phyloP scores from a whole-genome alignment of 495 filamentous ascomycete species.

The Ramalina intermedia region DNA sequence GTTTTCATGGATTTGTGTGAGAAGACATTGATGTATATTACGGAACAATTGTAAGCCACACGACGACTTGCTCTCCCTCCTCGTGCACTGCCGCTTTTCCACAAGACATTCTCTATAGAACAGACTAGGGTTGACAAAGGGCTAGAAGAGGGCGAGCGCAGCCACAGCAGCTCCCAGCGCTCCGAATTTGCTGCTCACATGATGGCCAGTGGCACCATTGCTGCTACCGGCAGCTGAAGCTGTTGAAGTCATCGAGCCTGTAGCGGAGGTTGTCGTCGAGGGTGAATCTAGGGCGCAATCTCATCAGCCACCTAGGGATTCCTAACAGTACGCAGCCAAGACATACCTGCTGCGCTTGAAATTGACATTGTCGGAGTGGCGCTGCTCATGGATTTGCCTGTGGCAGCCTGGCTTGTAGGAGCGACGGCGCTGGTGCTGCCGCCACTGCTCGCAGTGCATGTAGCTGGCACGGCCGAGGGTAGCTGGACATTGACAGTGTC shows the following conservation, averaged over 20 bases:
- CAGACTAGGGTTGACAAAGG: too few relatives aligned
- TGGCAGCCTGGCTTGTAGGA: conserved; percentile 14
- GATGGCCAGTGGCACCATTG: conserved; percentile 2
- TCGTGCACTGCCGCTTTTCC: too few relatives aligned
- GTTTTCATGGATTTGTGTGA: too few relatives aligned
- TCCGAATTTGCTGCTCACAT: conserved; percentile 8
- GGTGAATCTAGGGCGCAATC: background rate
- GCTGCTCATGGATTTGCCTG: conserved; percentile 6
- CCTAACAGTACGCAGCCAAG: background rate
- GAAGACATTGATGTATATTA: too few relatives aligned
- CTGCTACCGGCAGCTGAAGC: conserved; percentile 1
- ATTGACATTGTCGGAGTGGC: conserved; percentile 2
- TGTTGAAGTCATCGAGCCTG: background rate
- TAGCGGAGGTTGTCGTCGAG: background rate
- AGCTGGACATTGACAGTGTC: conserved; percentile 14
- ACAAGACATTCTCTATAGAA: too few relatives aligned
- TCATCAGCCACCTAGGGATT: background rate
- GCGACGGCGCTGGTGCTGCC: conserved; percentile 8
- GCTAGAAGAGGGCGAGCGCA: conserved; percentile 9
- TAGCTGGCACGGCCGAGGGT: conserved; percentile 9
- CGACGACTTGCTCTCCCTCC: too few relatives aligned
- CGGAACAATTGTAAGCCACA: too few relatives aligned
- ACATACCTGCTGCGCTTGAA: background rate
- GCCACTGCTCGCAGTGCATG: background rate
- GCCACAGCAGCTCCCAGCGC: conserved; percentile 12